A percentile compares a stretch with the other conserved stretches of the same genome.
phyloP scores from a whole-genome alignment of 345 rosid genomes.

The Schrenkiella parvula region DNA sequence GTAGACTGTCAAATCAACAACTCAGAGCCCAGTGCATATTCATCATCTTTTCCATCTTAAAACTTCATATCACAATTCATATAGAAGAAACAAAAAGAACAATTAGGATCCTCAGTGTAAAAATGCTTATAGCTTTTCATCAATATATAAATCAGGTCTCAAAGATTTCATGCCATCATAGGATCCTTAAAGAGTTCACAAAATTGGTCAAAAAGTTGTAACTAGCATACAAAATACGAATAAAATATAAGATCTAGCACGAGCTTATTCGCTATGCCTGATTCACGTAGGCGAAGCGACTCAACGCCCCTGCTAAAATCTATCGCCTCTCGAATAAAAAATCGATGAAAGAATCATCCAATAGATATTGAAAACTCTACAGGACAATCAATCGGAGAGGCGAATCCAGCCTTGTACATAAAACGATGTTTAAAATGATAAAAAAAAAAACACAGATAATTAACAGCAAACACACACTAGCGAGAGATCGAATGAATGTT shows the following conservation, averaged over 20 bases:
- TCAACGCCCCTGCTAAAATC: conserved; percentile 28
- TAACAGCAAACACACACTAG: neutral
- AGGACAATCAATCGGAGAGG: conserved; percentile 14
- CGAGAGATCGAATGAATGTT: neutral
- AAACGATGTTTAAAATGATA: too few relatives aligned
- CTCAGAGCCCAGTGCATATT: conserved; percentile 42
- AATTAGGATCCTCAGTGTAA: conserved; percentile 22
- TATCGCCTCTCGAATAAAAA: conserved; percentile 5
- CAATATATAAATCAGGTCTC: conserved; percentile 33
- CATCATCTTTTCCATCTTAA: conserved; percentile 17
- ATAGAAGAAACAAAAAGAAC: too few relatives aligned
- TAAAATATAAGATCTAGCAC: neutral
- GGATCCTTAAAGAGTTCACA: neutral
- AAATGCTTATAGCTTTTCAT: conserved; percentile 32
- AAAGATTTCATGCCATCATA: conserved; percentile 37
- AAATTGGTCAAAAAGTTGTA: too few relatives aligned
- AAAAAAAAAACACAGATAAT: neutral
- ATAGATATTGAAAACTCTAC: neutral
- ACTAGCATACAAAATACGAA: neutral
- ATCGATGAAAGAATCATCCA: neutral
- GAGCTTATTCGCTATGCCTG: conserved; percentile 36
- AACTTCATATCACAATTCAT: neutral
- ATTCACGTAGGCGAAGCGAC: conserved; percentile 22
- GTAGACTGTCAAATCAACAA: conserved; percentile 30
- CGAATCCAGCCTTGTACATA: neutral